Evolutionary conservation across 441 rosid species (phyloP).

Genomic region (Aleurites moluccanus): DNA sequence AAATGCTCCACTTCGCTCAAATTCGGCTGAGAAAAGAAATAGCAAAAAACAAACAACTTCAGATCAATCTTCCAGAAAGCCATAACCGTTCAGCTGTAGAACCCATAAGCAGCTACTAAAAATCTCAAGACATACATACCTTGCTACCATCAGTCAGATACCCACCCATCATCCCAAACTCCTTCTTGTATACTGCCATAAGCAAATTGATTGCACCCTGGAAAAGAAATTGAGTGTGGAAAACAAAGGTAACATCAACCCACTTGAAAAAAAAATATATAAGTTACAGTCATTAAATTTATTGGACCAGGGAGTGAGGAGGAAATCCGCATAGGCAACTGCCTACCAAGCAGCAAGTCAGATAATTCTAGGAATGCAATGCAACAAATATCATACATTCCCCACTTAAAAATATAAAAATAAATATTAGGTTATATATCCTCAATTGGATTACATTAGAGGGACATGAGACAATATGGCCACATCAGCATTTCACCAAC

Average conservation of each 20-base stretch:
- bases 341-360: neutral
- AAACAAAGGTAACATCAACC: neutral
- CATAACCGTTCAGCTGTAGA: slow-evolving; percentile 8
- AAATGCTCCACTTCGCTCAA: slow-evolving; percentile 78
- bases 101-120: slow-evolving; percentile 10
- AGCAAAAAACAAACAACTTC: slow-evolving; percentile 6
- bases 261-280: neutral
- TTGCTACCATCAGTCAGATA: slow-evolving; percentile 80
- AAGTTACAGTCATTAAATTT: neutral
- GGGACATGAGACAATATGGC: neutral
- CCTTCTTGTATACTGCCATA: slow-evolving; percentile 85
- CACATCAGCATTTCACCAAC: neutral
- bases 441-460: neutral
- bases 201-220: slow-evolving; percentile 97
- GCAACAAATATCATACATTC: neutral
- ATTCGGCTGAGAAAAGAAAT: slow-evolving; percentile 55
- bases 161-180: slow-evolving; percentile 55
- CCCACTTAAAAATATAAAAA: neutral
- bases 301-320: neutral
- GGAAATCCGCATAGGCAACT: neutral
- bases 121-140: slow-evolving; percentile 43
- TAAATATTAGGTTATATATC: neutral
- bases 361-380: neutral
- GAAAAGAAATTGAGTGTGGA: slow-evolving; percentile 21
- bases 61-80: slow-evolving; percentile 22